Percentiles rank a stretch among this genome's conserved stretches.
Conservation (phyloP, 257 asterid species). For the Dorcoceras hygrometricum region DNA sequence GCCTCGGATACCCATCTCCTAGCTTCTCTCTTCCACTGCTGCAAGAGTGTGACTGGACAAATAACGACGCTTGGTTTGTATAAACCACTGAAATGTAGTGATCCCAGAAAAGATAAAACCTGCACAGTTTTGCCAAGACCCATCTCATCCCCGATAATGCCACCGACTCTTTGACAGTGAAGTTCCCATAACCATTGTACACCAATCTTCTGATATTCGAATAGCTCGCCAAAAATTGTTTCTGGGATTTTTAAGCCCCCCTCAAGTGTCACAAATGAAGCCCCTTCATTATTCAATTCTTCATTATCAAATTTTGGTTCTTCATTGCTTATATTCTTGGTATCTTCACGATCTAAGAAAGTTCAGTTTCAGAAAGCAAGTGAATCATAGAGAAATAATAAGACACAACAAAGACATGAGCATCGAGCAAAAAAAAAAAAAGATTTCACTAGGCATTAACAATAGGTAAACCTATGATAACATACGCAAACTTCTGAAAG, state of each 20-base stretch:
- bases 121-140: conserved; percentile 98
- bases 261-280: conserved; percentile 73
- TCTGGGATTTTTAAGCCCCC: conserved; percentile 91
- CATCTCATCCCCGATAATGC: conserved; percentile 99
- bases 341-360: conserved; percentile 44
- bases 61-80: conserved; percentile 88
- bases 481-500: neutral
- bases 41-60: conserved; percentile 91
- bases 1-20: conserved; percentile 82
- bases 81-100: conserved; percentile 84
- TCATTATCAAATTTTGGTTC: conserved; percentile 46
- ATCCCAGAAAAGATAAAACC: conserved; percentile 79
- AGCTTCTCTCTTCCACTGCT: conserved; percentile 96
- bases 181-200: conserved; percentile 99
- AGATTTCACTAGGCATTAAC: neutral
- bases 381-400: neutral
- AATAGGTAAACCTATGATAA: neutral
- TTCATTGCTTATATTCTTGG: conserved; percentile 48
- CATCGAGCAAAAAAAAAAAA: neutral
- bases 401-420: neutral
- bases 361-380: conserved; percentile 5
- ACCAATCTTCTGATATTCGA: conserved; percentile 97
- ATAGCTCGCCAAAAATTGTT: conserved; percentile 57
- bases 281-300: conserved; percentile 45
- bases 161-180: conserved; percentile 96